Conservation (phyloP, 495 filamentous ascomycete species). For the Chaetomidium leptoderma region DNA sequence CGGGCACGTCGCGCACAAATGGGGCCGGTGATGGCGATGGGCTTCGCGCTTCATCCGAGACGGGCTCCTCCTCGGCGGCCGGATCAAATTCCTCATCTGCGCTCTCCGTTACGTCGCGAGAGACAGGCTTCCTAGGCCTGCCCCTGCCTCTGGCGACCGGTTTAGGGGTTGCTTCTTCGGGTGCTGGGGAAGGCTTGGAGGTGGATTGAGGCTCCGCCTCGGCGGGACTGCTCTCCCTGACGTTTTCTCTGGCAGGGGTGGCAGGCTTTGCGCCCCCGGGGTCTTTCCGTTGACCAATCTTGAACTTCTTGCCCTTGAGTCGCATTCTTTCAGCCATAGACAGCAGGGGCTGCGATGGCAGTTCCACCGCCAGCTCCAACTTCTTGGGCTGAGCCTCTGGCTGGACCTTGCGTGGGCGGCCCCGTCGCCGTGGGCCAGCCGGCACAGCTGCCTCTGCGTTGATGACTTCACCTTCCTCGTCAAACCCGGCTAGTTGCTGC, state of each 20-base stretch:
- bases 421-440: conserved; percentile 21
- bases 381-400: neutral
- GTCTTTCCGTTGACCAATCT: conserved; percentile 34
- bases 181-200: neutral
- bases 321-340: conserved; percentile 47
- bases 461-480: conserved; percentile 29
- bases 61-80: conserved; percentile 20
- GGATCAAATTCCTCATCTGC: conserved; percentile 37
- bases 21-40: conserved; percentile 2
- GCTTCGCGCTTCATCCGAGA: conserved; percentile 11
- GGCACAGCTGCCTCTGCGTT: neutral
- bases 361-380: conserved; percentile 10
- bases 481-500: conserved; percentile 27
- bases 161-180: neutral
- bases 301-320: conserved; percentile 43
- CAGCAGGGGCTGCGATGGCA: conserved; percentile 27
- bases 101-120: conserved; percentile 19
- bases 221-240: conserved; percentile 7
- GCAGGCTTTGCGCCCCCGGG: neutral
- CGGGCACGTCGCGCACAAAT: neutral
- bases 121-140: neutral
- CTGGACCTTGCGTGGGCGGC: conserved; percentile 22
- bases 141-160: conserved; percentile 5
- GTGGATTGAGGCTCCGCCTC: neutral
- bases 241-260: conserved; percentile 18